Evolutionary conservation across 805 yeast genomes (phyloP), one percentile per base, ranked within the genome.

Genomic region (Kodamaea jinghongensis): DNA sequence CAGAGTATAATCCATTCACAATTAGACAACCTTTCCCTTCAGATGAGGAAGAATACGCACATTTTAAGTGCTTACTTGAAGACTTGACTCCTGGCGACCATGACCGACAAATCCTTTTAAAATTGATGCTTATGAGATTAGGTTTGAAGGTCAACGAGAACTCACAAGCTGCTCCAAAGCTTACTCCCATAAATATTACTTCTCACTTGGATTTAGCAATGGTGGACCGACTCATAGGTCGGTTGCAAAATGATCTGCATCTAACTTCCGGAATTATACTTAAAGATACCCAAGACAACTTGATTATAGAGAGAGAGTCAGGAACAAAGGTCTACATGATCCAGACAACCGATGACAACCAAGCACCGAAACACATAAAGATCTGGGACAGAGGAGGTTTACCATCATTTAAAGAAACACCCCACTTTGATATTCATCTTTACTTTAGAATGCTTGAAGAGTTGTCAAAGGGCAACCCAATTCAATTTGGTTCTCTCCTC

Each of bases 141-240:
- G 96, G 87, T 0, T 65, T 91, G 37, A 75, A 72, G 40, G 91
- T 86, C 12, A 82, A 81, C 47, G 67, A 70, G 13, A 65, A 65
- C 16, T 51, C 50, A 5, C 66, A 68, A 6, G 57, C 67, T 0
- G 61, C 78, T 25, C 96, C 96, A 2, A 63, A 73, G 17, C 58
- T 87, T 28, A 83, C 91, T 0, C 95, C 91, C 5, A 62, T 83
- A 17, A 68, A 73, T 43, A 52, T 86, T 28, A 54, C 78, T 1
- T 72, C 86, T 1, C 47, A 47, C 16, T 49, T 56, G 33, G 50
- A 57, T 20, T 63, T 61, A 2, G 50, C 58, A 2, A 49, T 65
- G 8, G 54, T 75, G 1, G 39, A 50, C 1, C 20, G 53, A 0
- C 49, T 81, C 1, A 37, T 75, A 6, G 51, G 66, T 1, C 76